Conservation (phyloP, 2,329 filamentous ascomycete species). For the Microdochium nivale region DNA sequence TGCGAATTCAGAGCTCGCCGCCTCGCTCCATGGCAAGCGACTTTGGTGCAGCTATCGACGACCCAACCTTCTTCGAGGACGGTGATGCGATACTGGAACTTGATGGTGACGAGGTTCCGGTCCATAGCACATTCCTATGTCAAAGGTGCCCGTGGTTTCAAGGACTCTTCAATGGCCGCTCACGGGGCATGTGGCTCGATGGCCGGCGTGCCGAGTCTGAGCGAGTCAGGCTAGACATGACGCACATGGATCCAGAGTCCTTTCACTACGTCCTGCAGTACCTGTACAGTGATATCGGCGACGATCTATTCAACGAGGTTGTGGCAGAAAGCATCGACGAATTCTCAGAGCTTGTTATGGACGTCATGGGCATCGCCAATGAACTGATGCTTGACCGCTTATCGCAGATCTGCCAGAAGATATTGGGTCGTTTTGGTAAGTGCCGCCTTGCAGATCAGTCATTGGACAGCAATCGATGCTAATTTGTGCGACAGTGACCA, state of each 20-base stretch:
- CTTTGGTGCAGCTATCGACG: conserved; percentile 59
- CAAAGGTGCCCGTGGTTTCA: conserved; percentile 88
- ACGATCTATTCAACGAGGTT: conserved; percentile 73
- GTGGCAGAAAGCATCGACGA: conserved; percentile 66
- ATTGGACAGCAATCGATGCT: conserved; percentile 9
- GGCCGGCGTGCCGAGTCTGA: conserved; percentile 47
- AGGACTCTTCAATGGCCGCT: conserved; percentile 81
- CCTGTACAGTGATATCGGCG: conserved; percentile 75
- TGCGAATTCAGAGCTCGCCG: conserved; percentile 63
- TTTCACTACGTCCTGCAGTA: conserved; percentile 75
- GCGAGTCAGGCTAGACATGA: conserved; percentile 65
- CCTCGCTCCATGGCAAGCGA: conserved; percentile 59
- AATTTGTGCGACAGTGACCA: conserved; percentile 46
- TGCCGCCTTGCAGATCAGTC: background rate
- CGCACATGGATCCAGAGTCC: conserved; percentile 63
- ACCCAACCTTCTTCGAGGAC: conserved; percentile 65
- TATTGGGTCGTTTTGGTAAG: conserved; percentile 63
- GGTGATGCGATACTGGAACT: conserved; percentile 75
- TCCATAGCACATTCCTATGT: conserved; percentile 74
- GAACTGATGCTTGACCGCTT: conserved; percentile 92
- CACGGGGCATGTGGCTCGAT: conserved; percentile 75
- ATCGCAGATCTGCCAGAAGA: conserved; percentile 78
- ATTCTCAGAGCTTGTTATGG: conserved; percentile 81
- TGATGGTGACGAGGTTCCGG: conserved; percentile 59
- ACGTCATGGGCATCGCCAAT: conserved; percentile 83